Base-by-base conservation (phyloP, 2,329 filamentous ascomycete species). In the Diplocarpon mali region DNA sequence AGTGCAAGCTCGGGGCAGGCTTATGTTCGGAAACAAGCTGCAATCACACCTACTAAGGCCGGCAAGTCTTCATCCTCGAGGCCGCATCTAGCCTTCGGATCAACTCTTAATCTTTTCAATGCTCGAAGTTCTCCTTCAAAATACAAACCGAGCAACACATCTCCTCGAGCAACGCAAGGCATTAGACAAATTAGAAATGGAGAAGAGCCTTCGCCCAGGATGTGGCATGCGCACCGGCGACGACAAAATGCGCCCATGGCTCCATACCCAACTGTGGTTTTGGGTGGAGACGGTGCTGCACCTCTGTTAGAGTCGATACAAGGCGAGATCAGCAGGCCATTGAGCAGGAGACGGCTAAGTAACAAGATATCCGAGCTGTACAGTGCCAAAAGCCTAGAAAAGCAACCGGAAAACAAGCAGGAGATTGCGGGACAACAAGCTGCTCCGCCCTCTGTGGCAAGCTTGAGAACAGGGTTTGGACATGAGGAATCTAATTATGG, bases 351-450 rank as follows among this genome's bases (percentile, higher is more conserved):
- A 35, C 44, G 45, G 3, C 42, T 57, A 11, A 53, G 52, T 16
- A 48, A 53, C 17, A 56, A 56, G 17, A 53, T 58, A 31, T 53
- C 54, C 38, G 50, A 48, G 6, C 42, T 57, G 5, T 57, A 57
- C 28, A 47, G 38, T 28, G 54, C 48, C 14, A 54, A 50, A 35
- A 53, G 46, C 35, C 35, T 53, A 38, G 53, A 53, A 37, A 47
- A 42, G 36, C 44, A 45, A 29, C 31, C 24, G 14, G 44, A 48
- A n/a, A 31, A 42, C 38, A 10, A n/a, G 11, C 16, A 40, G 31
- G 20, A 34, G 35, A 9, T 8, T 12, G 15, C 28, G 13, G 37
- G 30, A 17, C 37, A 34, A 35, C 29, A 27, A 35, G 15, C n/a
- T 29, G 29, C 17, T 9, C 12, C 24, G 16, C 14, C 13, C 15